phyloP scores from a whole-genome alignment of 2,329 filamentous ascomycete species.

The Botrytis porri region DNA sequence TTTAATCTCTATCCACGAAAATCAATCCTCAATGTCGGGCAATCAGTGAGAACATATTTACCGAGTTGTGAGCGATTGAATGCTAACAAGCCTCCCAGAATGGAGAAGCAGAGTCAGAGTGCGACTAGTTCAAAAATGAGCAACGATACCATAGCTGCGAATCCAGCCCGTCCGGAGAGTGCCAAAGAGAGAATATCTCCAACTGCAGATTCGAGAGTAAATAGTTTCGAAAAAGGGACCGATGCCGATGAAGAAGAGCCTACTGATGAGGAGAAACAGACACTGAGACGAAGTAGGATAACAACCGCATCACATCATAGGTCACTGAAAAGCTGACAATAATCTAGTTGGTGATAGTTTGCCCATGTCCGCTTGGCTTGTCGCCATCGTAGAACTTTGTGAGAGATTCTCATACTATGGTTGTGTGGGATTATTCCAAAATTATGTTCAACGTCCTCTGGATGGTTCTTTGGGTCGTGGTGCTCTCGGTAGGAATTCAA shows the following conservation, averaged over 20 bases:
- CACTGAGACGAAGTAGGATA: constrained; percentile 1
- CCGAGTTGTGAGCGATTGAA: neutral
- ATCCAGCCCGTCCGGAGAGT: neutral
- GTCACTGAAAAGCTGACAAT: neutral
- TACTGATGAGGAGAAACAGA: neutral
- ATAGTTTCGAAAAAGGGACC: neutral
- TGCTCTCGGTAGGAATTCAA: constrained; percentile 41
- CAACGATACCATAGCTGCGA: neutral
- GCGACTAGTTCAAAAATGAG: neutral
- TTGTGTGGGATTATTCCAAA: constrained; percentile 58
- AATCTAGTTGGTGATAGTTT: constrained; percentile 15
- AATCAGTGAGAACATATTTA: neutral
- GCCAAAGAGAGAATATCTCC: neutral
- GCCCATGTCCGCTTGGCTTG: constrained; percentile 17
- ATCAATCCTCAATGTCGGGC: neutral
- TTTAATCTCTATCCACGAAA: neutral
- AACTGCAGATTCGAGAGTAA: neutral
- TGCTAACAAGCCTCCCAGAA: neutral
- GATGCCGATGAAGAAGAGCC: neutral
- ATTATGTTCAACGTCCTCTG: constrained; percentile 53
- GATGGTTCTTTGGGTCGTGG: constrained; percentile 37
- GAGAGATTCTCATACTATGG: constrained; percentile 59
- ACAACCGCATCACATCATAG: neutral
- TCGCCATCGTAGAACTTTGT: constrained; percentile 15
- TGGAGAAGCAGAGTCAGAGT: neutral